phyloP scores from a whole-genome alignment of 139 green algal genomes.

The Tetraselmis striata region DNA sequence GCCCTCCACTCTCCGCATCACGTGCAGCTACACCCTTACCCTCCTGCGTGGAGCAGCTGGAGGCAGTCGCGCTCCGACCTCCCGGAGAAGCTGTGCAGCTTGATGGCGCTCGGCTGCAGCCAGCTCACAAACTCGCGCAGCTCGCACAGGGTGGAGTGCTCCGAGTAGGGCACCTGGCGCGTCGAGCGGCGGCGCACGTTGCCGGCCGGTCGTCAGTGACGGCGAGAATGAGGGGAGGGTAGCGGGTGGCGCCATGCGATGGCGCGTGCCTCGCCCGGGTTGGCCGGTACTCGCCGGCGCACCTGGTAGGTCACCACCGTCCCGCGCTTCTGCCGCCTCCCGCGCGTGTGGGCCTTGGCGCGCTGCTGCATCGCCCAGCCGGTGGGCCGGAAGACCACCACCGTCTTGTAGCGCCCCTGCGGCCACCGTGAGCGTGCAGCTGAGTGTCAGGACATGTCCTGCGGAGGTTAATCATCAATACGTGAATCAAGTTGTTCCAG shows the following conservation, averaged over 20 bases:
- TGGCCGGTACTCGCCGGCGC: background rate
- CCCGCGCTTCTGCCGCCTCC: slow-evolving; percentile 42
- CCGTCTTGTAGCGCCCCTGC: slow-evolving; percentile 51
- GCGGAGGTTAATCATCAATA: too few species aligned
- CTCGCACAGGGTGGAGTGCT: slow-evolving; percentile 69
- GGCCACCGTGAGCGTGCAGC: too few species aligned
- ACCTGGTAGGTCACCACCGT: slow-evolving; percentile 81
- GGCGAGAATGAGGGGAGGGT: too few species aligned
- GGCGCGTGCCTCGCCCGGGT: too few species aligned
- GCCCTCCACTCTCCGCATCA: too few species aligned
- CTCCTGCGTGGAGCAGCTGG: background rate
- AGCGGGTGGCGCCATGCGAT: too few species aligned
- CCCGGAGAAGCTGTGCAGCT: background rate
- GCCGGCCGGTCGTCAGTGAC: too few species aligned
- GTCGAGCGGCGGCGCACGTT: too few species aligned
- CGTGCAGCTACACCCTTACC: too few species aligned
- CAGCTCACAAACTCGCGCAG: slow-evolving; percentile 61
- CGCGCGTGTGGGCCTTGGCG: slow-evolving; percentile 16
- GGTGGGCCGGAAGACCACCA: slow-evolving; percentile 75
- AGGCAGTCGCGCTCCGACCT: background rate
- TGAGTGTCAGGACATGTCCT: too few species aligned
- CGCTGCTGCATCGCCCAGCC: slow-evolving; percentile 54
- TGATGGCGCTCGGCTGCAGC: slow-evolving; percentile 34
- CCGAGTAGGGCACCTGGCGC: slow-evolving; percentile 67
- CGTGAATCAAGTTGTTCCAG: too few species aligned